Evolutionary conservation across 2,329 filamentous ascomycete species (phyloP).

Genomic region (Decorospora gaudefroyi): DNA sequence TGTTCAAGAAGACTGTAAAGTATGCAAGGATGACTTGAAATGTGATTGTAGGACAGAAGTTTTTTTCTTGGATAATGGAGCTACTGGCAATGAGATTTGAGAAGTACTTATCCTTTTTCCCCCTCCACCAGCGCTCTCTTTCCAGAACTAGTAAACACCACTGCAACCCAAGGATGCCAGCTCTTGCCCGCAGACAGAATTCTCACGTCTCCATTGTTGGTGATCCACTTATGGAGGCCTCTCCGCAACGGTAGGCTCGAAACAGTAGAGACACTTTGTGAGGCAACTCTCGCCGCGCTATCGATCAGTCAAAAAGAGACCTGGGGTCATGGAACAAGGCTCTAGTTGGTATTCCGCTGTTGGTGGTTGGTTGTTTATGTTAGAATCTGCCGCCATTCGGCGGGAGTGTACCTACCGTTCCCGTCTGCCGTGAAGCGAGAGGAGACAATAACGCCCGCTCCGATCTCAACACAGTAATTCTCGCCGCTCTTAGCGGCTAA

Average conservation of each 20-base stretch:
- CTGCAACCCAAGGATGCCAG: slow-evolving; percentile 26
- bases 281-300: slow-evolving; percentile 39
- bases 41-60: slow-evolving; percentile 1
- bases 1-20: neutral
- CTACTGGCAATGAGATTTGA: slow-evolving; percentile 11
- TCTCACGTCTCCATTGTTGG: slow-evolving; percentile 23
- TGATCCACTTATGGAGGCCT: slow-evolving; percentile 25
- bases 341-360: slow-evolving; percentile 11
- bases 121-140: slow-evolving; percentile 11
- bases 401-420: slow-evolving; percentile 20
- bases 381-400: slow-evolving; percentile 22
- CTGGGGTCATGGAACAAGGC: slow-evolving; percentile 29
- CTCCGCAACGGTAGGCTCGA: slow-evolving; percentile 20
- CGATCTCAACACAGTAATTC: slow-evolving; percentile 31
- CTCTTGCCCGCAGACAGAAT: slow-evolving; percentile 24
- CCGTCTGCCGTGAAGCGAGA: slow-evolving; percentile 13
- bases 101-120: slow-evolving; percentile 31
- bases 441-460: slow-evolving; percentile 16
- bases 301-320: slow-evolving; percentile 13
- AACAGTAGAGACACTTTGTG: slow-evolving; percentile 13
- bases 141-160: slow-evolving; percentile 11
- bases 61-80: slow-evolving; percentile 9
- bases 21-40: slow-evolving; percentile 6
- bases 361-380: slow-evolving; percentile 31
- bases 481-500: slow-evolving; percentile 28